Evolutionary conservation across 768 basidiomycete species (phyloP), one percentile per base, ranked within the genome.

Genomic region (Thelephora ganbajun): DNA sequence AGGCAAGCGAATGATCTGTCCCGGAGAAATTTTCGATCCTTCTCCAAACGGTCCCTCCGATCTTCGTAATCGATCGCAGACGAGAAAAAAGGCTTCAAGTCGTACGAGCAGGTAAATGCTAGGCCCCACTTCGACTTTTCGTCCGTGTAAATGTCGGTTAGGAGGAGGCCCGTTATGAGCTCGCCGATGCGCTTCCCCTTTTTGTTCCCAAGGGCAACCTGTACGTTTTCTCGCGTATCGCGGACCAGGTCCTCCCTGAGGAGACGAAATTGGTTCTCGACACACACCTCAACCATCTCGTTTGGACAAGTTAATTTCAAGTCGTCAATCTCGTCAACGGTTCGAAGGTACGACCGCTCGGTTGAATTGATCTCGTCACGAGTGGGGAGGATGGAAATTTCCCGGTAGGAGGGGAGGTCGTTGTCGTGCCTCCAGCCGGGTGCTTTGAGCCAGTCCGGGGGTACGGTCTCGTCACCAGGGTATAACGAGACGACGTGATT

Each of bases 401-500:
- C 51, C 6, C 74, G 73, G 51, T 79, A 83, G 45, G 81, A 69
- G 13, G 59, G 59, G 43, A 75, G 74, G 56, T 84, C 81, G 45
- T 84, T 83, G 53, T 82, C 79, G 48, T 83, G 82, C 3, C 82
- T 67, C 3, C 80, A 80, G 0, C 82, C 82, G 1, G 81, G 74
- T 6, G 61, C 59, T n/a, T 57, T 9, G 26, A 30, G 26, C 26
- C 26, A 52, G 1, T 61, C 66, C 3, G 43, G 53, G 11, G 59
- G 54, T n/a, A 52, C 44, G 6, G 50, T 42, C 6, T 59, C 57
- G 5, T 53, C 54, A 18, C 48, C 19, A 6, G 53, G 57, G 23
- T 56, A 52, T 9, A 63, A 61, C 26, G 61, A 55, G 33, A 69
- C 33, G 30, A 69, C 58, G 33, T 70, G 60, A 49, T 70, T 66